phyloP scores from a whole-genome alignment of 352 stramenopile species.

The Saprolegnia parasitica region DNA sequence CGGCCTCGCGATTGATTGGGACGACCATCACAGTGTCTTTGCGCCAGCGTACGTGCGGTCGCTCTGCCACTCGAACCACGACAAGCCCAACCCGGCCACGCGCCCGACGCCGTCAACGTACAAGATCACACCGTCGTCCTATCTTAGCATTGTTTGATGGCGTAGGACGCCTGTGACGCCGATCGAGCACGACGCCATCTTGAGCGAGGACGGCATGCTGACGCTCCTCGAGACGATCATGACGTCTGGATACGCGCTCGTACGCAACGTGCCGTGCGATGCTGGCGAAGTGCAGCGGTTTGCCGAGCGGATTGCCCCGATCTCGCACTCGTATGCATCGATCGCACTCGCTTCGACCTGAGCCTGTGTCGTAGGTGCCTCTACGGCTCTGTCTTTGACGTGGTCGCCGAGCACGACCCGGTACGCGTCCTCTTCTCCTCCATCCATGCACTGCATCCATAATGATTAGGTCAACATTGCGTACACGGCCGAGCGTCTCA shows the following conservation, averaged over 20 bases:
- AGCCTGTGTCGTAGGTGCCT: slow-evolving; percentile 45
- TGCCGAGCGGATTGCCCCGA: slow-evolving; percentile 67
- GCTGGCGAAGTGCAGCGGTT: slow-evolving; percentile 59
- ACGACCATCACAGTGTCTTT: slow-evolving; percentile 72
- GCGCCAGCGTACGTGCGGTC: slow-evolving; percentile 62
- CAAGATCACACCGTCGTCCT: too few species aligned
- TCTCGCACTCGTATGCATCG: slow-evolving; percentile 67
- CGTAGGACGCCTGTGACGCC: slow-evolving; percentile 49
- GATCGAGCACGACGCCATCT: slow-evolving; percentile 61
- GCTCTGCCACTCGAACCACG: slow-evolving; percentile 64
- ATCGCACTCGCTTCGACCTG: neutral
- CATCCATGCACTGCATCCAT: neutral
- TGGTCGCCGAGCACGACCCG: slow-evolving; percentile 72
- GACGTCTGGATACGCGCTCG: slow-evolving; percentile 63
- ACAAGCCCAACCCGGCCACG: slow-evolving; percentile 44
- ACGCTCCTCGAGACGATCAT: slow-evolving; percentile 62
- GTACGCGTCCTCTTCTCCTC: slow-evolving; percentile 35
- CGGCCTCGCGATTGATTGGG: slow-evolving; percentile 11
- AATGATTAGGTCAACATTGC: slow-evolving; percentile 94
- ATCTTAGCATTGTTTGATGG: slow-evolving; percentile 30
- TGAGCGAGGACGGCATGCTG: slow-evolving; percentile 64
- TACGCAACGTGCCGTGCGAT: slow-evolving; percentile 63
- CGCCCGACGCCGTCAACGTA: slow-evolving; percentile 43
- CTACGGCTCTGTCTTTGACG: slow-evolving; percentile 83
- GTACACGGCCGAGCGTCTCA: slow-evolving; percentile 87